A percentile compares a stretch with the other conserved stretches of the same genome.
These are phyloP conservation scores for Suillus brevipes DNA, from an alignment of 768 basidiomycete species.

Conservation along the genomic window DNA sequence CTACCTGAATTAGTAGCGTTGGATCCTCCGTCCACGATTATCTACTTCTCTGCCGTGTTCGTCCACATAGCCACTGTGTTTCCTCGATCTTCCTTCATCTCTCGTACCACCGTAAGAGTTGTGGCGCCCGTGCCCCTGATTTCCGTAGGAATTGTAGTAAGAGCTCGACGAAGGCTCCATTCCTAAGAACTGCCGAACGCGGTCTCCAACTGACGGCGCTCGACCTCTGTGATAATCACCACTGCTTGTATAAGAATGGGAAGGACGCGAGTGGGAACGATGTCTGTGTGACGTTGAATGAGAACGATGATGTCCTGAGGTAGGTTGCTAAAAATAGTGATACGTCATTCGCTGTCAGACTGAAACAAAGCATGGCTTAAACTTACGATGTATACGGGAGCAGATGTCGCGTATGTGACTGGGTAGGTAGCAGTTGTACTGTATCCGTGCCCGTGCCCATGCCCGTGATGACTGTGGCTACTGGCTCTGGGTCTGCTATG, in stretches of 20 bases:
- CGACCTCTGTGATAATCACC: constrained; percentile 15
- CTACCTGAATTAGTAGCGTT: neutral
- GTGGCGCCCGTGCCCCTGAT: constrained; percentile 24
- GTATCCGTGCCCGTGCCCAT: constrained; percentile 10
- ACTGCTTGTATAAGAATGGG: constrained; percentile 10
- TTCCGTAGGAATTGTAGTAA: constrained; percentile 14
- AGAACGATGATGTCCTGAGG: constrained; percentile 21
- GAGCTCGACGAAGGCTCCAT: constrained; percentile 17
- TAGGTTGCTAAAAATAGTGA: constrained; percentile 18
- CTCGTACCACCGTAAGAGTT: constrained; percentile 27
- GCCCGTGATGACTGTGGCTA: constrained; percentile 8
- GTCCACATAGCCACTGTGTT: constrained; percentile 18
- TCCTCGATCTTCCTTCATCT: constrained; percentile 14
- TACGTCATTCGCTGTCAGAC: neutral
- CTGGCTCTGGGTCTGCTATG: constrained; percentile 12
- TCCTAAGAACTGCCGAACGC: constrained; percentile 41
- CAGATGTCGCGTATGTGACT: constrained; percentile 13
- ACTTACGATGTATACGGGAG: constrained; percentile 19
- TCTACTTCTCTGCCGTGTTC: constrained; percentile 31
- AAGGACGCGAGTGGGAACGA: constrained; percentile 5
- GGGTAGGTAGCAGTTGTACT: constrained; percentile 3
- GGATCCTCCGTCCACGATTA: constrained; percentile 16
- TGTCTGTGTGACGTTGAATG: constrained; percentile 21
- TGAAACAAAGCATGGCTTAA: neutral
- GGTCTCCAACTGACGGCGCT: constrained; percentile 34